These are phyloP conservation scores for Chenopodium berlandieri DNA, from an alignment of 148 eudicot genomes.

Conservation along the genomic window DNA sequence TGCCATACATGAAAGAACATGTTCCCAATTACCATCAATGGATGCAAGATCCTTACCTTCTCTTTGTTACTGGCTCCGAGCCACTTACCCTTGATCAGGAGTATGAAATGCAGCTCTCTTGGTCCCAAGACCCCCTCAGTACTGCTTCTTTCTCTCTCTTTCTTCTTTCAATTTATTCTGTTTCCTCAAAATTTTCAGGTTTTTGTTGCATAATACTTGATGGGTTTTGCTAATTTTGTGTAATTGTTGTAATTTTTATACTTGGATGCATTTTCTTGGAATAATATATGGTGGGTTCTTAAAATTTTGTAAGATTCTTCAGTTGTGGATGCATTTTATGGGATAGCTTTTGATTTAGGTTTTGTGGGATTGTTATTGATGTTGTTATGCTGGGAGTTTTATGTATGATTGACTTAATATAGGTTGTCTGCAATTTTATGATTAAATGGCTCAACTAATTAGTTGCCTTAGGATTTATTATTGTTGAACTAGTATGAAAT, in stretches of 20 bases:
- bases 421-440: background rate
- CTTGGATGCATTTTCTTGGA: background rate
- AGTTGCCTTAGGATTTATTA: background rate
- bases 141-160: background rate
- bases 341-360: background rate
- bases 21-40: slow-evolving; percentile 79
- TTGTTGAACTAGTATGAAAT: background rate
- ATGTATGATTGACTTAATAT: background rate
- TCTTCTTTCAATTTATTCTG: background rate
- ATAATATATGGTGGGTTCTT: background rate
- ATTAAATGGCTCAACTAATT: background rate
- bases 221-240: slow-evolving; percentile 6
- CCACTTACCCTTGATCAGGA: slow-evolving; percentile 78
- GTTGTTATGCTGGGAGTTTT: background rate
- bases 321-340: background rate
- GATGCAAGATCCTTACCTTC: slow-evolving; percentile 83
- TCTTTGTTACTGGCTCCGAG: slow-evolving; percentile 87
- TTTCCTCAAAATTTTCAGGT: background rate
- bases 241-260: background rate
- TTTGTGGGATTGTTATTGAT: background rate
- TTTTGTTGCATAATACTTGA: background rate
- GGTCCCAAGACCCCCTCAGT: slow-evolving; percentile 88
- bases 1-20: slow-evolving; percentile 82
- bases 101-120: slow-evolving; percentile 86
- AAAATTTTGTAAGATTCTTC: background rate